A percentile compares a stretch with the other conserved stretches of the same genome.
These are phyloP conservation scores for Didymella glomerata DNA, from an alignment of 2,329 filamentous ascomycete species.

Conservation along the genomic window DNA sequence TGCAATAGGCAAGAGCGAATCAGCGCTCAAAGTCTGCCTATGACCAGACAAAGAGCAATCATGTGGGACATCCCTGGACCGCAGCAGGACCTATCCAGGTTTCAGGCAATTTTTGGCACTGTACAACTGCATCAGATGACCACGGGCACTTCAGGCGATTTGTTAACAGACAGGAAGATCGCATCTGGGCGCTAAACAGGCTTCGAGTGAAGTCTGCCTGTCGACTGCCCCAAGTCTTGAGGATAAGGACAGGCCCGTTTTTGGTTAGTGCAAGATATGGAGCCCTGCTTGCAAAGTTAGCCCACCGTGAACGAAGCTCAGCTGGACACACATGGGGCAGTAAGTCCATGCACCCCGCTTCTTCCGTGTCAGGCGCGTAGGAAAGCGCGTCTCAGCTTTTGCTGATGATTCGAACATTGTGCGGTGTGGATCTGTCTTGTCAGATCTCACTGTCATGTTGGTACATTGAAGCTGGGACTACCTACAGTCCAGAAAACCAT, in stretches of 20 bases:
- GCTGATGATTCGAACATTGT: slow-evolving; percentile 4
- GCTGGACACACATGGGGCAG: slow-evolving; percentile 1
- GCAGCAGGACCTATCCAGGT: slow-evolving; percentile 29
- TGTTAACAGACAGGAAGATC: background rate
- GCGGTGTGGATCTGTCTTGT: slow-evolving; percentile 18
- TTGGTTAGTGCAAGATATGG: slow-evolving; percentile 5
- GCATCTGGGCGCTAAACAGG: slow-evolving; percentile 1
- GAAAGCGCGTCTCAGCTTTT: background rate
- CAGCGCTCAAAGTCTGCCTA: slow-evolving; percentile 18
- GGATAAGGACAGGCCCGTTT: background rate
- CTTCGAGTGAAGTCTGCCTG: background rate
- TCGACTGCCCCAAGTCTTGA: background rate
- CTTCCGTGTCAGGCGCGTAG: slow-evolving; percentile 1
- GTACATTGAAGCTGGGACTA: slow-evolving; percentile 27
- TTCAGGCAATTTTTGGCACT: slow-evolving; percentile 31
- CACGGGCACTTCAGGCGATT: slow-evolving; percentile 3
- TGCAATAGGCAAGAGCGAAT: slow-evolving; percentile 36
- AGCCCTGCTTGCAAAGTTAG: slow-evolving; percentile 9
- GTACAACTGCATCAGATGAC: slow-evolving; percentile 45
- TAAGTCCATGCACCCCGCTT: background rate
- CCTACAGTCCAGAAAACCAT: slow-evolving; percentile 30
- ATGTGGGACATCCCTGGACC: slow-evolving; percentile 34
- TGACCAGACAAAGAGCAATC: slow-evolving; percentile 30
- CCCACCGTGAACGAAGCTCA: slow-evolving; percentile 1
- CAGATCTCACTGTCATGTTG: slow-evolving; percentile 25